phyloP scores from a whole-genome alignment of 345 rosid species.

The Combretum micranthum region DNA sequence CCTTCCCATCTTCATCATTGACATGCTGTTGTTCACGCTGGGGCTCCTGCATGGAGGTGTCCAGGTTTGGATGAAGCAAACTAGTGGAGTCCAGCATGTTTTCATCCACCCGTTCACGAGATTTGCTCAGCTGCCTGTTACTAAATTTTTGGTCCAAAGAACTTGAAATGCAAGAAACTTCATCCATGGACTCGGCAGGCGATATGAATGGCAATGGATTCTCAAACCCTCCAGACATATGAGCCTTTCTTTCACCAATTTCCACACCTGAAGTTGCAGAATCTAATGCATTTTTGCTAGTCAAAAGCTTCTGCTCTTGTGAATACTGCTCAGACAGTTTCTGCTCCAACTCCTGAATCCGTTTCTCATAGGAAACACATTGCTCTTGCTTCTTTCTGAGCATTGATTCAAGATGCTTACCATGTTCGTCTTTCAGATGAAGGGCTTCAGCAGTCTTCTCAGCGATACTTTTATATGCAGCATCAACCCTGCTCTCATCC shows the following conservation, averaged over 20 bases:
- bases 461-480: conserved; percentile 53
- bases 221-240: conserved; percentile 35
- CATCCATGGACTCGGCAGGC: conserved; percentile 87
- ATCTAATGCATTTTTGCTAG: conserved; percentile 38
- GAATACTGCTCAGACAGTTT: conserved; percentile 65
- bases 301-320: conserved; percentile 51
- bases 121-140: conserved; percentile 59
- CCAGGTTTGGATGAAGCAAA: conserved; percentile 57
- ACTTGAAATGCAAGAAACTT: conserved; percentile 82
- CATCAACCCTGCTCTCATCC: conserved; percentile 57
- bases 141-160: conserved; percentile 43
- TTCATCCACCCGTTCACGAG: conserved; percentile 87
- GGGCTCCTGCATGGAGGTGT: conserved; percentile 81
- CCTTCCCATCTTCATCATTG: conserved; percentile 53
- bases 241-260: conserved; percentile 36
- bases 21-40: conserved; percentile 49
- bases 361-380: conserved; percentile 81
- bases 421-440: conserved; percentile 73
- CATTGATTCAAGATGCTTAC: conserved; percentile 61
- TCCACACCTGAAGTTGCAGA: conserved; percentile 26
- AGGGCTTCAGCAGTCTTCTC: conserved; percentile 87
- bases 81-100: conserved; percentile 92
- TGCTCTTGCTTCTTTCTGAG: conserved; percentile 72
- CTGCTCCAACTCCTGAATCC: conserved; percentile 87
- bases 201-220: conserved; percentile 37